Evolutionary conservation across 2,329 filamentous ascomycete species (phyloP), one percentile per base, ranked within the genome.

Genomic region (Tolypocladium paradoxum): DNA sequence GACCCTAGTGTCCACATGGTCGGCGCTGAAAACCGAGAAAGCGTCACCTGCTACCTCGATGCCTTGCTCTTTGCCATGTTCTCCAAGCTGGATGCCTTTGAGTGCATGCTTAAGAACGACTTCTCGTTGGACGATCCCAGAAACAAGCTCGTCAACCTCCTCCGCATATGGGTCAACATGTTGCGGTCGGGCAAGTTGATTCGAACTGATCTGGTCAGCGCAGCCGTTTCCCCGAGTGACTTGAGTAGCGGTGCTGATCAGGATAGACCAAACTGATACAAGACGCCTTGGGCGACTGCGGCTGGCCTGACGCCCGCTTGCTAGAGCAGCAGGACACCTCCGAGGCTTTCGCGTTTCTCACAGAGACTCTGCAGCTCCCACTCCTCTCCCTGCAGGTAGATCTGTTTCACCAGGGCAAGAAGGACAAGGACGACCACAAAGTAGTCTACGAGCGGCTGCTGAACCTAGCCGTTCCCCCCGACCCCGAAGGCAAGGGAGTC

Each of bases 31-130:
- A 99, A 99, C 64, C 79, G 90, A 48, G 79, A 85, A 46, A 82
- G 81, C 48, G 90, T 96, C 36, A 97, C 92, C n/a, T 99, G 93
- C 72, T 97, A 95, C 66, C 75, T 97, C 18, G 93, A 97, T 67
- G 81, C 92, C 0, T 73, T 97, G 24, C 78, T 99, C 1, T 97
- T 96, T 66, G 87, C 92, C 67, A 96, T 99, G 90, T 97, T 97
- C 66, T 87, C 88, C 20, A 85, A 88, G 55, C 77, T 96, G 37
- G 86, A 90, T 59, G 91, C 87, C 58, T 99, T 96, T 66, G 92
- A 97, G 68, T 89, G 87, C 49, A 95, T 97, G 77, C 76, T 96
- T 35, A 91, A 88, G 66, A 86, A 85, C 54, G 83, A 85, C 8
- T 88, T 89, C 56, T 78, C 83, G 29, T 50, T 61, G 18, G 87